phyloP scores from a whole-genome alignment of 2,329 filamentous ascomycete genomes.

The Phyllosticta capitalensis region DNA sequence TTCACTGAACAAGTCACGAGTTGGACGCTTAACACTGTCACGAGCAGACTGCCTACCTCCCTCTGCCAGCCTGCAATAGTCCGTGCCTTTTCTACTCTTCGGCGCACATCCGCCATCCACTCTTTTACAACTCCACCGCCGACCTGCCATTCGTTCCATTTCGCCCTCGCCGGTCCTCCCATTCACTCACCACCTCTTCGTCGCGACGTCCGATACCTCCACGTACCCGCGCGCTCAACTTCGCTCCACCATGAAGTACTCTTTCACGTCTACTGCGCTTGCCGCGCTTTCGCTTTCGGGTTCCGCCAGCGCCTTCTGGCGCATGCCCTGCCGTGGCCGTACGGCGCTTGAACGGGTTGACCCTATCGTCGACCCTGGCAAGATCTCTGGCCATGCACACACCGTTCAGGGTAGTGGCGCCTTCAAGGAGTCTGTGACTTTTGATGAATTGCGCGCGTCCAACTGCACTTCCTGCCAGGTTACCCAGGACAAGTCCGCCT shows the following conservation, averaged over 20 bases:
- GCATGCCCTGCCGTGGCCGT: constrained; percentile 57
- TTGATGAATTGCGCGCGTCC: constrained; percentile 51
- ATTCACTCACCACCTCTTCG: background rate
- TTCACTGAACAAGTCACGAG: background rate
- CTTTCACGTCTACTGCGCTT: constrained; percentile 2
- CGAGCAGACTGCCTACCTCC: background rate
- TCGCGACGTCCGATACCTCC: no score
- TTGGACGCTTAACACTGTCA: background rate
- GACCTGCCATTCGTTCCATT: background rate
- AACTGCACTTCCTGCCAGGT: constrained; percentile 62
- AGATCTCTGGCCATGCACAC: constrained; percentile 52
- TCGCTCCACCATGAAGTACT: background rate
- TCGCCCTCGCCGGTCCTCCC: background rate
- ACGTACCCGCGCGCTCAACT: no score
- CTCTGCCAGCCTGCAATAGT: background rate
- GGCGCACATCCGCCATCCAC: background rate
- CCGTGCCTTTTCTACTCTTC: background rate
- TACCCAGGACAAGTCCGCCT: constrained; percentile 59
- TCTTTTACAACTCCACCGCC: constrained; percentile 5
- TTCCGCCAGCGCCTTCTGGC: constrained; percentile 55
- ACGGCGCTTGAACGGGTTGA: constrained; percentile 53
- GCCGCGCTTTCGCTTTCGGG: constrained; percentile 24
- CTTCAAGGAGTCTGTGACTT: constrained; percentile 55
- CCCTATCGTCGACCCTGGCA: constrained; percentile 55
- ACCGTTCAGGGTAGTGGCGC: constrained; percentile 57